These are phyloP conservation scores for Aspergillus sergii DNA, from an alignment of 2,329 filamentous ascomycete species.

Conservation along the genomic window DNA sequence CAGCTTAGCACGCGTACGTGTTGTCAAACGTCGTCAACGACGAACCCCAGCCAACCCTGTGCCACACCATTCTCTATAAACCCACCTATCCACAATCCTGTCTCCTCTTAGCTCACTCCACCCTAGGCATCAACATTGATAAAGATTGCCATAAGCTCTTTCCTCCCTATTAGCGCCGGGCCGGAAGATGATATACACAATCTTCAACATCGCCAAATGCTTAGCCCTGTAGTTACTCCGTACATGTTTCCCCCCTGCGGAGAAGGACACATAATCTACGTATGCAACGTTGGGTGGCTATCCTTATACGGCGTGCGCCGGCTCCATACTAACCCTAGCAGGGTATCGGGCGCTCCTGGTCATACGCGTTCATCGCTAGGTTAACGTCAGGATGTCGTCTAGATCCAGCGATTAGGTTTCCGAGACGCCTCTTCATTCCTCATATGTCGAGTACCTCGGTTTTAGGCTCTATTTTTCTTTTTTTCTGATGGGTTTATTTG, in stretches of 20 bases:
- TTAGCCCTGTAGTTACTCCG: background rate
- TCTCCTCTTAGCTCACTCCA: background rate
- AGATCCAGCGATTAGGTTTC: slow-evolving; percentile 6
- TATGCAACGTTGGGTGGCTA: background rate
- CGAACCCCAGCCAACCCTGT: slow-evolving; percentile 1
- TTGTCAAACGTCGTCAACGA: slow-evolving; percentile 12
- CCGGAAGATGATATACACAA: slow-evolving; percentile 5
- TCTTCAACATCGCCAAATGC: slow-evolving; percentile 4
- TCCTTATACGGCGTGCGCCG: background rate
- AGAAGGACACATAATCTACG: slow-evolving; percentile 3
- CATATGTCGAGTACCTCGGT: background rate
- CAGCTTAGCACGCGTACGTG: slow-evolving; percentile 10
- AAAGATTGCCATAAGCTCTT: background rate
- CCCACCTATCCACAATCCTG: background rate
- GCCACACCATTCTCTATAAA: background rate
- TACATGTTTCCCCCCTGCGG: background rate
- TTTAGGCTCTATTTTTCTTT: background rate
- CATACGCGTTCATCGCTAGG: slow-evolving; percentile 6
- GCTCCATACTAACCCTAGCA: background rate
- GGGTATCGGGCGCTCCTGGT: slow-evolving; percentile 3
- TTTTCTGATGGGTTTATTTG: background rate
- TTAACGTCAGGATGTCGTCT: background rate
- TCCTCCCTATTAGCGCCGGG: background rate
- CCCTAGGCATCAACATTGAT: slow-evolving; percentile 7
- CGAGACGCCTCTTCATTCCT: background rate